Evolutionary conservation across 306 rosid genomes (phyloP), one percentile per base, ranked within the genome.

Genomic region (Citrullus mucosospermus): DNA sequence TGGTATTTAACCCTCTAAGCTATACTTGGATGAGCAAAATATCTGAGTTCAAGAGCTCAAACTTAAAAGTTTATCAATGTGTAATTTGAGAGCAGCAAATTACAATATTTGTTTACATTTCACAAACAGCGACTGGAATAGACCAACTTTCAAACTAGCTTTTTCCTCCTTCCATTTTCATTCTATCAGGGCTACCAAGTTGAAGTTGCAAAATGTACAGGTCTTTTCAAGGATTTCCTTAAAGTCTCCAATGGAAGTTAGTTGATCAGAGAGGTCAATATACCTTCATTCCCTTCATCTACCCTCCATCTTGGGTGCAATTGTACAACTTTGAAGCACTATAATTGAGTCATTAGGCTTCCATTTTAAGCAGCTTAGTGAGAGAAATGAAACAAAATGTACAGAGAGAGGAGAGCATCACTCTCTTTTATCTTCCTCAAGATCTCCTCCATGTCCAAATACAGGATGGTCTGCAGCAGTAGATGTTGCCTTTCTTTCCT

Each of bases 401-500:
- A 41, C 18, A 41, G 39, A 70, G 38, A 43, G 55, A 46, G 9
- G 22, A 44, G 38, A 70, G 20, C 41, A 48, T 71, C 76, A 71
- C 76, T 91, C 97, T 82, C 98, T 88, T 87, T 93, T 93, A 85
- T 91, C 97, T 82, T 93, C 98, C 85, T 93, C 98, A 28, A 88
- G 66, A 85, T 89, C 97, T 83, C 90, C 97, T 34, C 85, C 91
- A 76, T 63, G 79, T n/a, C 78, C 93, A 54, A 71, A 85, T 10
- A 84, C 62, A 32, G 67, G 86, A 69, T 90, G 95, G 22, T 88
- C 78, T 62, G 84, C 78, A 78, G 78, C 70, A 16, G 34, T 68
- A 9, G 78, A 53, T 8, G 88, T 69, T 13, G 70, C 89, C 82
- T 83, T 89, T 78, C 89, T 88, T 82, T 85, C 89, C 74, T 86